Evolutionary conservation across 1,284 basidiomycete species (phyloP).

Genomic region (Pulchroboletus neoregius): DNA sequence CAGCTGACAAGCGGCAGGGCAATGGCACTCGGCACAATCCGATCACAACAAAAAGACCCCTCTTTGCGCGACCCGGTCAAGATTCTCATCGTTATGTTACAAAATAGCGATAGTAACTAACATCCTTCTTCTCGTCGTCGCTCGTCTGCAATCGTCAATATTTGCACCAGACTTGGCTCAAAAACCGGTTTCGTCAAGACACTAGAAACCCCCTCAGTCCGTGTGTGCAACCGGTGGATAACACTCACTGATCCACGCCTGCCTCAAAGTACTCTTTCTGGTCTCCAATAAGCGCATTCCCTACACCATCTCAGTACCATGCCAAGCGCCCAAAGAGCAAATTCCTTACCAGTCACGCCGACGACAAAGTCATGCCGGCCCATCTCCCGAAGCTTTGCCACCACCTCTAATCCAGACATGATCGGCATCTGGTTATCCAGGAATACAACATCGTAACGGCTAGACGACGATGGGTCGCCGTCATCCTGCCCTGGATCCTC

Average conservation of each 20-base stretch:
- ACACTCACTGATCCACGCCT: slow-evolving; percentile 68
- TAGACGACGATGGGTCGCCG: neutral
- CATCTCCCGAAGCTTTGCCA: slow-evolving; percentile 60
- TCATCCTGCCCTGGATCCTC: slow-evolving; percentile 6
- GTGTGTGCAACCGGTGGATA: neutral
- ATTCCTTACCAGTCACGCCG: slow-evolving; percentile 61
- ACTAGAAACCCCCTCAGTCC: slow-evolving; percentile 31
- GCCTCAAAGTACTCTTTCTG: slow-evolving; percentile 75
- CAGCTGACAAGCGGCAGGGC: slow-evolving; percentile 32
- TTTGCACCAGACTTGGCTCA: slow-evolving; percentile 52
- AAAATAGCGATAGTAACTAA: neutral
- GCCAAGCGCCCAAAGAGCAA: neutral
- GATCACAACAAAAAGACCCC: slow-evolving; percentile 25
- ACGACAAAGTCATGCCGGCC: slow-evolving; percentile 74
- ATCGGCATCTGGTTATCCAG: slow-evolving; percentile 88
- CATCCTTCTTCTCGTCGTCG: slow-evolving; percentile 34
- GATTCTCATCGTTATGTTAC: slow-evolving; percentile 5
- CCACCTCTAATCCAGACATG: slow-evolving; percentile 73
- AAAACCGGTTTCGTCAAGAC: slow-evolving; percentile 69
- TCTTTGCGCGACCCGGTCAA: neutral
- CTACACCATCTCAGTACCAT: slow-evolving; percentile 34
- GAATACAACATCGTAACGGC: slow-evolving; percentile 66
- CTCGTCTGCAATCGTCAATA: slow-evolving; percentile 51
- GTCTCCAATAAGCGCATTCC: slow-evolving; percentile 64
- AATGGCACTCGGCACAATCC: slow-evolving; percentile 33